Base-by-base conservation (phyloP, 2,329 filamentous ascomycete species). In the Aspergillus unguis region DNA sequence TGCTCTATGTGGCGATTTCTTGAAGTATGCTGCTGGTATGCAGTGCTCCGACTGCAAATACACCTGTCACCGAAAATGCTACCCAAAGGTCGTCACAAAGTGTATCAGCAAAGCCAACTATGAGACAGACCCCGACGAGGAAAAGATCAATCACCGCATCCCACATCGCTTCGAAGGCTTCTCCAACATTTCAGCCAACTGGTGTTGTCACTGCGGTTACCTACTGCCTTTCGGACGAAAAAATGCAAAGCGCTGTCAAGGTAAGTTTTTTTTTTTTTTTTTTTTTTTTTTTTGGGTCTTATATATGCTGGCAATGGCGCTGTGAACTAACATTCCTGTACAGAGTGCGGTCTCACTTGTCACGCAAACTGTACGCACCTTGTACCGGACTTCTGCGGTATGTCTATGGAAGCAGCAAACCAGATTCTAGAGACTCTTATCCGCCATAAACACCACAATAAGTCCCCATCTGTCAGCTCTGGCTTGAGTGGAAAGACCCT, bases 31-130 rank as follows among this genome's bases (percentile, higher is more conserved):
- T 44, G 90, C 94, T 25, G 94, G 94, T 57, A 99, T 99, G 92
- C 94, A 99, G 76, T 99, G 94, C 73, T 89, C 95, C 60, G 94
- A 99, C 75, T 99, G 94, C 87, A 97, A 97, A 76, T 97, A 97
- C 76, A 97, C 92, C 36, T 99, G 94, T 74, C 94, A 99, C 74
- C 92, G 90, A 65, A 96, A 97, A 75, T 99, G 94, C 71, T 99
- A 97, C 73, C 77, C 84, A 11, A 95, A 92, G 71, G 94, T 99
- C 43, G 94, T 99, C 63, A 99, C 94, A 58, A 99, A 99, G 75
- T 99, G 94, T 77, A 99, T 99, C 73, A 97, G 92, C 77, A 97
- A 99, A 73, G 96, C 92, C 58, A 99, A 99, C 69, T 92, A 94
- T 58, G 94, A 99, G 72, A 95, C 90, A 5, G 94, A 99, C 71